Evolutionary conservation across 139 green algal species (phyloP).

Genomic region (Tetratostichococcus sp.): DNA sequence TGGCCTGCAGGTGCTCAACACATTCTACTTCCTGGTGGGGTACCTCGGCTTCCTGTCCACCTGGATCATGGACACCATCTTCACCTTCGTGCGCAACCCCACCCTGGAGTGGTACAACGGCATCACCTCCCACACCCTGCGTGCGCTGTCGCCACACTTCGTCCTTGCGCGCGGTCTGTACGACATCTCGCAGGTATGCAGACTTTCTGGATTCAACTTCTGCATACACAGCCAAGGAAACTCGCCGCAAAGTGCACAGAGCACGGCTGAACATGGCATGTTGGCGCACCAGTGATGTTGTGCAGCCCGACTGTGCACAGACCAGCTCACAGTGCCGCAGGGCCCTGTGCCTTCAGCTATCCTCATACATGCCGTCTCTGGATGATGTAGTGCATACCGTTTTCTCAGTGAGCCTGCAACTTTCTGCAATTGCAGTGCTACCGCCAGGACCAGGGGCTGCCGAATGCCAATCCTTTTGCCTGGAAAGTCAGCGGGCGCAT

Average conservation of each 20-base stretch:
- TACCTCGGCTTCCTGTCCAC: conserved; percentile 69
- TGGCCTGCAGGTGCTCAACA: conserved; percentile 39
- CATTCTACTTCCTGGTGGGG: conserved; percentile 49
- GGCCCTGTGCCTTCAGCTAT: too few species aligned
- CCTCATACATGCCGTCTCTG: not conserved
- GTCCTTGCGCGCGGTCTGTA: conserved; percentile 47
- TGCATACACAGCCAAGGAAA: too few species aligned
- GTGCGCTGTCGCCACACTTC: conserved; percentile 59
- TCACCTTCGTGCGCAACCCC: conserved; percentile 25
- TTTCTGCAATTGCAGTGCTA: conserved; percentile 8
- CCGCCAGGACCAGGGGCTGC: conserved; percentile 3
- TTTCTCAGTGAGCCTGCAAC: not conserved
- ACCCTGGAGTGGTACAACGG: conserved; percentile 17
- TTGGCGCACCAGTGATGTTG: too few species aligned
- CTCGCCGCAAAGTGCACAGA: too few species aligned
- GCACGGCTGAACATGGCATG: too few species aligned
- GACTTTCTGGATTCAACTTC: too few species aligned
- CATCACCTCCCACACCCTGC: conserved; percentile 33
- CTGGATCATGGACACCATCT: conserved; percentile 59
- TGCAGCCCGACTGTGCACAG: too few species aligned
- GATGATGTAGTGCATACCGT: too few species aligned
- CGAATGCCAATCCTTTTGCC: conserved; percentile 33
- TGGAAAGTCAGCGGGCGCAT: conserved; percentile 24
- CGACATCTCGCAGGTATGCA: conserved; percentile 6
- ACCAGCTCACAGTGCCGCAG: too few species aligned